phyloP scores from a whole-genome alignment of 208 protist species.

The Crithidia expoeki region DNA sequence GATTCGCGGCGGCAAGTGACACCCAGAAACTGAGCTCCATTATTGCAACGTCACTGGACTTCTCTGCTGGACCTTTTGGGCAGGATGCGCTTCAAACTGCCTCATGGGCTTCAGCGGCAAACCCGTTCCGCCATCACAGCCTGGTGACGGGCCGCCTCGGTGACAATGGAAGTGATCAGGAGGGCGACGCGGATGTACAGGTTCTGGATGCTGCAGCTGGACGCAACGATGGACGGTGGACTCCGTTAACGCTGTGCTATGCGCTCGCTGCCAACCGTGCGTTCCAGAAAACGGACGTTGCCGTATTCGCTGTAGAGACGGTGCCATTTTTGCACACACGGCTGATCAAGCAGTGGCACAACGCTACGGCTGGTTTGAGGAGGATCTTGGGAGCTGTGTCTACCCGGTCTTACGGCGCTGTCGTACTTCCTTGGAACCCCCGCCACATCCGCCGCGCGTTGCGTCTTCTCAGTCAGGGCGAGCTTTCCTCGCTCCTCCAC shows the following conservation, averaged over 20 bases:
- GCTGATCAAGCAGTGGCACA: conserved; percentile 87
- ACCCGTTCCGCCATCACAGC: conserved; percentile 35
- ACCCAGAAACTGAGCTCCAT: conserved; percentile 14
- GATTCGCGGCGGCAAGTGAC: conserved; percentile 7
- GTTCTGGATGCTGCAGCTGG: conserved; percentile 21
- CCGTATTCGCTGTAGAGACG: conserved; percentile 69
- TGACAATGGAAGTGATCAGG: neutral
- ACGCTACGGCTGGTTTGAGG: conserved; percentile 60
- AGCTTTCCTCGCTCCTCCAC: conserved; percentile 40
- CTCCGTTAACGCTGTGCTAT: conserved; percentile 65
- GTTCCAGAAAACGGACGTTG: conserved; percentile 17
- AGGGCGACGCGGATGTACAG: conserved; percentile 33
- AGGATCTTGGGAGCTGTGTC: conserved; percentile 34
- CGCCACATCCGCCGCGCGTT: conserved; percentile 69
- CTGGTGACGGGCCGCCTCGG: conserved; percentile 5
- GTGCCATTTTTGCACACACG: conserved; percentile 68
- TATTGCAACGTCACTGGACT: conserved; percentile 14
- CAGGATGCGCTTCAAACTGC: conserved; percentile 7
- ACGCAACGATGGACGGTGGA: conserved; percentile 26
- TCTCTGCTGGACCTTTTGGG: conserved; percentile 27
- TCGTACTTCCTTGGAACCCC: conserved; percentile 73
- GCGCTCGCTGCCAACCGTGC: conserved; percentile 33
- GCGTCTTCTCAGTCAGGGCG: conserved; percentile 45
- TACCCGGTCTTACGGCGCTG: conserved; percentile 15
- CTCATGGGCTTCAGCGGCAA: conserved; percentile 15